Evolutionary conservation across 192 early-diverging fungal species (phyloP).

Genomic region (Coemansia sp.): DNA sequence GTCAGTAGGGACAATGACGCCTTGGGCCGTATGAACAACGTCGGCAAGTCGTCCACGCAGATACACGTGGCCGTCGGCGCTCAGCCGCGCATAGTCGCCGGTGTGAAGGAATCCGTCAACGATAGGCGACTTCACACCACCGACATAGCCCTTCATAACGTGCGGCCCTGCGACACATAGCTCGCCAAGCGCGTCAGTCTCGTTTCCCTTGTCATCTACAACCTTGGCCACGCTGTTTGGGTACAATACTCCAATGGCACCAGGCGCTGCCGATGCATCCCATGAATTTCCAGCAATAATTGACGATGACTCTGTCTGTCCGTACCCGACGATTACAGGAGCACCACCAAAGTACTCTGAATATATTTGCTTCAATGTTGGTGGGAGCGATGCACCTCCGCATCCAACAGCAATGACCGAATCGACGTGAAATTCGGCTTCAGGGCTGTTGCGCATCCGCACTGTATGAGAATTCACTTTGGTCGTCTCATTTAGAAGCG

Average conservation of each 20-base stretch:
- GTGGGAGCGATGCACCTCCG: constrained; percentile 36
- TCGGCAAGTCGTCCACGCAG: constrained; percentile 75
- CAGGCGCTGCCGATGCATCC: not conserved
- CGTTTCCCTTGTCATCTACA: constrained; percentile 58
- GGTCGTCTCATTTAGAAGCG: constrained; percentile 8
- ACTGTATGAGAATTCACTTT: not conserved
- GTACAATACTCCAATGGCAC: constrained; percentile 37
- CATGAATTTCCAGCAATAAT: constrained; percentile 22
- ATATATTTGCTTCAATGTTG: constrained; percentile 5
- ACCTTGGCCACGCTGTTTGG: constrained; percentile 39
- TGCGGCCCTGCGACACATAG: constrained; percentile 80
- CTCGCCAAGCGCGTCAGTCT: constrained; percentile 67
- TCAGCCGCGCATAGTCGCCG: constrained; percentile 71
- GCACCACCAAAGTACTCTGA: constrained; percentile 23
- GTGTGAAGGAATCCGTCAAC: constrained; percentile 76
- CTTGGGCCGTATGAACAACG: constrained; percentile 79
- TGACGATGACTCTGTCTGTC: constrained; percentile 28
- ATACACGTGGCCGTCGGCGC: constrained; percentile 62
- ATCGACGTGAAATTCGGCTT: constrained; percentile 8
- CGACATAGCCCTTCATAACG: constrained; percentile 83
- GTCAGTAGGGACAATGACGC: constrained; percentile 73
- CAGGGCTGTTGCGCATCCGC: not conserved
- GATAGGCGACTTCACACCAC: constrained; percentile 61
- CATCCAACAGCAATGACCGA: constrained; percentile 28
- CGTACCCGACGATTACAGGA: constrained; percentile 25